phyloP scores from a whole-genome alignment of 2,329 filamentous ascomycete species.

The Exserohilum turcica region DNA sequence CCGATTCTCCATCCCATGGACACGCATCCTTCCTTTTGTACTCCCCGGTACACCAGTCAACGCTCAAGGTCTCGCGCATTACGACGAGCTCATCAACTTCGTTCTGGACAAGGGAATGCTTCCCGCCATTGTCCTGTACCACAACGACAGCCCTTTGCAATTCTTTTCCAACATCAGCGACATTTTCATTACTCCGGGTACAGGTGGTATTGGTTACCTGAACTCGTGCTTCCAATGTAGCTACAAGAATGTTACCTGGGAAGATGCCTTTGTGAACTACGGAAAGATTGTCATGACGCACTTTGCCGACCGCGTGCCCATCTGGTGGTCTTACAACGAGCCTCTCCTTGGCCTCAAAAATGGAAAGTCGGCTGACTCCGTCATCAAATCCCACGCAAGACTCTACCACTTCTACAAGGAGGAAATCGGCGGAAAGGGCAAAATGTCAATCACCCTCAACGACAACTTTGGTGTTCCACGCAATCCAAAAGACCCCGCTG shows the following conservation, averaged over 20 bases:
- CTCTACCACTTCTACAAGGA: conserved; percentile 61
- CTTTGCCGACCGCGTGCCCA: conserved; percentile 58
- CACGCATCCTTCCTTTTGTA: conserved; percentile 59
- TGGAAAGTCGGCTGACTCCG: conserved; percentile 45
- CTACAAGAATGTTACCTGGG: conserved; percentile 53
- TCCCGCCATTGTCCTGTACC: conserved; percentile 56
- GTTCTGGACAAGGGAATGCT: conserved; percentile 57
- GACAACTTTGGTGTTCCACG: conserved; percentile 47
- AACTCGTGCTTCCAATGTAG: conserved; percentile 46
- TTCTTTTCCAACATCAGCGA: conserved; percentile 49
- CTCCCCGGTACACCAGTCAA: conserved; percentile 59
- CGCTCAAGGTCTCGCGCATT: conserved; percentile 57
- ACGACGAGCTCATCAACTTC: conserved; percentile 60
- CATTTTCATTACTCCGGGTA: conserved; percentile 24
- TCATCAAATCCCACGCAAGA: conserved; percentile 55
- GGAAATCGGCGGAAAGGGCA: conserved; percentile 57
- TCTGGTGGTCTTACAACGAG: conserved; percentile 62
- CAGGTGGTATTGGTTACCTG: conserved; percentile 36
- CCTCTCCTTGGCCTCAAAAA: conserved; percentile 53
- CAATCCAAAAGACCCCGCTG: conserved; percentile 46
- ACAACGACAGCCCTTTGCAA: conserved; percentile 56
- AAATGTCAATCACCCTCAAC: conserved; percentile 58
- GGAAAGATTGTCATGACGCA: conserved; percentile 59
- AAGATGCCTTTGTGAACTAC: conserved; percentile 60
- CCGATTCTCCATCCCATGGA: conserved; percentile 60